Evolutionary conservation across 2,329 filamentous ascomycete species (phyloP).

Genomic region (Curvularia eragrostidis): DNA sequence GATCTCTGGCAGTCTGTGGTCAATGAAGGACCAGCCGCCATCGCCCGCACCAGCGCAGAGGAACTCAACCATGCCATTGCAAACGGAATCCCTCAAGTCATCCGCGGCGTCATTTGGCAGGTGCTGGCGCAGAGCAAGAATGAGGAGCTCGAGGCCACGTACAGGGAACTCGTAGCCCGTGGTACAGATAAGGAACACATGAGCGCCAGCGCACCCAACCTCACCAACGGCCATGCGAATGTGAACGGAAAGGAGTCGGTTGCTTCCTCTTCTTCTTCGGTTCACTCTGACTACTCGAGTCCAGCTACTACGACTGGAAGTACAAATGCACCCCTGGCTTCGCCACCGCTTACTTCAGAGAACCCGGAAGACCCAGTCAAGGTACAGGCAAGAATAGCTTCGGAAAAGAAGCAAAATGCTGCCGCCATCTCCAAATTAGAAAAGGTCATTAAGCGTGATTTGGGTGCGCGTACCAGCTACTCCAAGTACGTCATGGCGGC

Average conservation of each 20-base stretch:
- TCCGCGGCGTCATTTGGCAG: slow-evolving; percentile 98
- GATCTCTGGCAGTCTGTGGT: slow-evolving; percentile 97
- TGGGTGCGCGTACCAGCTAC: slow-evolving; percentile 92
- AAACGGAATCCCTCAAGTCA: slow-evolving; percentile 90
- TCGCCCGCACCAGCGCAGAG: slow-evolving; percentile 85
- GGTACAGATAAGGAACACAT: slow-evolving; percentile 77
- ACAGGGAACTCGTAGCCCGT: slow-evolving; percentile 77
- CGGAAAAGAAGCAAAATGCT: slow-evolving; percentile 76
- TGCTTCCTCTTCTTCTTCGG: slow-evolving; percentile 81
- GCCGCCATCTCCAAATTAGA: slow-evolving; percentile 80
- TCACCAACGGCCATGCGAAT: slow-evolving; percentile 57
- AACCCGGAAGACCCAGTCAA: slow-evolving; percentile 68
- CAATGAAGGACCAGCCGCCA: slow-evolving; percentile 88
- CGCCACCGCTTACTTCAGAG: slow-evolving; percentile 63
- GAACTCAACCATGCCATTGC: slow-evolving; percentile 91
- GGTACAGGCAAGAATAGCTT: slow-evolving; percentile 67
- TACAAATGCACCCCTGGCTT: slow-evolving; percentile 44
- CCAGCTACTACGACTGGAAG: slow-evolving; percentile 61
- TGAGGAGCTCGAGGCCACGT: slow-evolving; percentile 85
- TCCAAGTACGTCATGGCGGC: slow-evolving; percentile 93
- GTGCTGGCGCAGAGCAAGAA: slow-evolving; percentile 95
- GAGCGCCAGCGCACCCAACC: slow-evolving; percentile 31
- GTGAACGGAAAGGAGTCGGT: slow-evolving; percentile 70
- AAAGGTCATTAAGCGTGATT: slow-evolving; percentile 87
- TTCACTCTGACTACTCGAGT: slow-evolving; percentile 77